Evolutionary conservation across 225 moss, liverwort and hornwort genomes (phyloP), one percentile per base, ranked within the genome.

Genomic region (Marchantia polymorpha): DNA sequence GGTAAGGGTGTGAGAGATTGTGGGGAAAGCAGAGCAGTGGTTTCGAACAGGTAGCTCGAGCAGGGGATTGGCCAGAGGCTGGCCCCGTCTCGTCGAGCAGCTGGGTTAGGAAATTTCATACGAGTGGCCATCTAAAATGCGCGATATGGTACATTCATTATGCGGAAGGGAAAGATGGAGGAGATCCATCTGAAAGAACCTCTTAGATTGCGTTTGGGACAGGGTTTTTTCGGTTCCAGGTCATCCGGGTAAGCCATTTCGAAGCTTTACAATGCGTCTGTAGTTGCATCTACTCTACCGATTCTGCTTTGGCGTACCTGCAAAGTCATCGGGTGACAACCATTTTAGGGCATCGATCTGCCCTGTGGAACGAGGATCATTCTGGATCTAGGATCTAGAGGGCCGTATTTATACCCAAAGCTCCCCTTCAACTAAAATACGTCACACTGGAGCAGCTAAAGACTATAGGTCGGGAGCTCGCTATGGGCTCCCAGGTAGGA

Each of bases 391-490:
- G 30, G 76, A 46, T 60, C 54, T 76, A 30, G 27, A 27, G 64
- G 39, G 23, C 49, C 46, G 8, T 63, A 49, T 64, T 50, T 64
- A 77, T 50, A 53, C 11, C 22, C 9, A 64, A 17, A 77, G 14
- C 50, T 17, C 27, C 50, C 6, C 12, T 15, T 27, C 23, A 65
- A 51, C 51, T 23, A 22, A 71, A 81, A 70, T 64, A 90, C 81
- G 92, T 82, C 84, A 95, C 89, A 66, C 92, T 99, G 63, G 99
- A 99, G 88, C 99, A 99, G 88, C 79, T 99, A 77, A 99, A 99
- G 90, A 93, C 90, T 0, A 92, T 99, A 79, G 95, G 99, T 49
- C 87, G 95, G 90, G 99, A 99, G 87, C 92, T 99, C 67, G 91
- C 99, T 12, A 91, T 93, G 95, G 92, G 99, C 77, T 92, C 92